These are phyloP conservation scores for Chaetomium cochliodes DNA, from an alignment of 495 filamentous ascomycete species.

Conservation along the genomic window DNA sequence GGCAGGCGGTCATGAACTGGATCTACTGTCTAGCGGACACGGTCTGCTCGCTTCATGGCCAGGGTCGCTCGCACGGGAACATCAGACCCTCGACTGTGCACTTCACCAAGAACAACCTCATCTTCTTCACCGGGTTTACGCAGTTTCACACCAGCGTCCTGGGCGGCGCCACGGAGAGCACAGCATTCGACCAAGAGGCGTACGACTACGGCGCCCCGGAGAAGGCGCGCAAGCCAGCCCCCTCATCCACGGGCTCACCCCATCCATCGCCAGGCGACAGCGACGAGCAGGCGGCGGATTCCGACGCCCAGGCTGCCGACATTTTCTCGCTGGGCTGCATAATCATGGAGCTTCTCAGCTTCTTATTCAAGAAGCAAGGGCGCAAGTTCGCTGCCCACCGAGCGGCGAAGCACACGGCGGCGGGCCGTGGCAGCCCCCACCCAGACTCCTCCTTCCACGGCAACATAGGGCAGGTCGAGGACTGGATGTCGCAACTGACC, in stretches of 20 bases:
- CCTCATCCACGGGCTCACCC: constrained; percentile 31
- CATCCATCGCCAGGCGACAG: constrained; percentile 33
- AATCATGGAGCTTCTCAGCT: constrained; percentile 66
- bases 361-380: constrained; percentile 69
- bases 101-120: constrained; percentile 66
- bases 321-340: constrained; percentile 76
- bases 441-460: constrained; percentile 81
- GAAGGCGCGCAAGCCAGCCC: constrained; percentile 57
- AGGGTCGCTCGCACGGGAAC: constrained; percentile 70
- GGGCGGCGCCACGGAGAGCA: constrained; percentile 41
- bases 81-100: constrained; percentile 82
- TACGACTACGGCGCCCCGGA: constrained; percentile 91
- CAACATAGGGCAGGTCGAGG: constrained; percentile 71
- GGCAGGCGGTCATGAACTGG: constrained; percentile 73
- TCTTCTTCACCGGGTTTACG: constrained; percentile 72
- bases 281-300: constrained; percentile 35
- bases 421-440: constrained; percentile 65
- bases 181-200: constrained; percentile 65
- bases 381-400: constrained; percentile 73
- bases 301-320: constrained; percentile 57
- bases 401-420: constrained; percentile 60
- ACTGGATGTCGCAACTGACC: constrained; percentile 70
- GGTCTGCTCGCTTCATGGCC: constrained; percentile 71
- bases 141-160: constrained; percentile 52
- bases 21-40: constrained; percentile 81